Percentiles rank a stretch among this genome's conserved stretches.
Evolutionary conservation across 2,329 filamentous ascomycete genomes (phyloP).

Genomic region (Botryosphaeria dothidea): DNA sequence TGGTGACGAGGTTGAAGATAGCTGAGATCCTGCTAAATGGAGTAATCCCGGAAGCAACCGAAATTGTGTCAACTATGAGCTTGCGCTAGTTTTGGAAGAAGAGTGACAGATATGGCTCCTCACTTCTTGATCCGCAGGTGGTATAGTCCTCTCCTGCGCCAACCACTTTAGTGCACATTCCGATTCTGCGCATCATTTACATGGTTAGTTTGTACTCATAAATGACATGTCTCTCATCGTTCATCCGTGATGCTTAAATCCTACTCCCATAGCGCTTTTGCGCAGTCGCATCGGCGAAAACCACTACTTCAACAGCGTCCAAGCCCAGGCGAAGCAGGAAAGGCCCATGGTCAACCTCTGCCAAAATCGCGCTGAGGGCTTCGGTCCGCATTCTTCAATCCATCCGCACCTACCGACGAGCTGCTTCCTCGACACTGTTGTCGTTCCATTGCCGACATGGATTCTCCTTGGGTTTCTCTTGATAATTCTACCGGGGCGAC

Average conservation of each 20-base stretch:
- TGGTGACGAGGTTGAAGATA: too few species aligned
- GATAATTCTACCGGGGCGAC: conserved; percentile 24
- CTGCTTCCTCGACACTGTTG: conserved; percentile 38
- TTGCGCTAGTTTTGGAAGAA: background rate
- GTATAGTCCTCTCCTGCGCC: background rate
- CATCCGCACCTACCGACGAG: conserved; percentile 36
- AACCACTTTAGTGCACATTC: background rate
- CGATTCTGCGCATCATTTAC: background rate
- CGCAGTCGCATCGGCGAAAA: background rate
- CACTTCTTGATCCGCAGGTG: background rate
- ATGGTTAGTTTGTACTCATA: background rate
- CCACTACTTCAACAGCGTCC: background rate
- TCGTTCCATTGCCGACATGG: conserved; percentile 39
- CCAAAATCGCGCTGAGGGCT: conserved; percentile 34
- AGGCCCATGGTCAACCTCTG: conserved; percentile 26
- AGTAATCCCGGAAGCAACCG: too few species aligned
- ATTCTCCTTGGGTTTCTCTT: conserved; percentile 31
- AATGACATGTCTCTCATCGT: background rate
- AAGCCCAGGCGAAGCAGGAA: background rate
- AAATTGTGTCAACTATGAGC: background rate
- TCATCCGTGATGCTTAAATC: background rate
- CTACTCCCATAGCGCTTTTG: background rate
- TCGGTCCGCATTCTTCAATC: conserved; percentile 34
- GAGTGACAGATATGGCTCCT: background rate
- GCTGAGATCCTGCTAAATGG: too few species aligned